Base-by-base conservation (phyloP, 345 rosid genomes). In the Kernera saxatilis region DNA sequence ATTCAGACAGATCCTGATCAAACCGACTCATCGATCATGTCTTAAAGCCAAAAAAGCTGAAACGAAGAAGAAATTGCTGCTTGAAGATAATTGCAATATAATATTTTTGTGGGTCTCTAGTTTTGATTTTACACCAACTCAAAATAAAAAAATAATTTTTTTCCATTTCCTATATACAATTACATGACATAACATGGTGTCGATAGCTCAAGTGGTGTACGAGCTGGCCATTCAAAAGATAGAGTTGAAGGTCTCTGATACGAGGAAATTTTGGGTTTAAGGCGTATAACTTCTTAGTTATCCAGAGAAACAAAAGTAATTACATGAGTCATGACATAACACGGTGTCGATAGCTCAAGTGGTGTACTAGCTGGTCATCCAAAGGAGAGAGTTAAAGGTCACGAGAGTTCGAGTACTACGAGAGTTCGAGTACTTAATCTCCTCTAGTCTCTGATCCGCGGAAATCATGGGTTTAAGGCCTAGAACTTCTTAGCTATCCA, bases 1-100 rank as follows among this genome's bases (percentile, higher is more conserved):
- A 87, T 87, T 54, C 78, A 84, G 58, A 75, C 83, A 2, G 84
- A 78, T 73, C 82, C 85, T 69, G 75, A 62, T 35, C 77, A 77
- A 58, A 21, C 71, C 5, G 71, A 69, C 19, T 39, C 71, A 46
- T 55, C 36, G 25, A 67, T 29, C 61, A 58, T 19, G 54, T 63
- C 57, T 8, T 62, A 45, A 37, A 44, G n/a, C 52, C 8, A 15
- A 45, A 15, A 21, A 32, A 54, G 40, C 41, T 54, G 15, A 40
- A 25, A 60, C 1, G 8, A 60, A 60, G 46, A 39, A 58, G 30
- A 59, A 5, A 3, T 12, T 61, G 50, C 40, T 52, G 54, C 37
- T 63, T 41, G 55, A 72, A 64, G 57, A 44, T 64, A 30, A 41
- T 33, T 64, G 52, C 64, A 37, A 7, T 37, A 25, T 29, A 15